Evolutionary conservation across 2,329 filamentous ascomycete genomes (phyloP), one percentile per base, ranked within the genome.

Genomic region (Dactylellina sp.): DNA sequence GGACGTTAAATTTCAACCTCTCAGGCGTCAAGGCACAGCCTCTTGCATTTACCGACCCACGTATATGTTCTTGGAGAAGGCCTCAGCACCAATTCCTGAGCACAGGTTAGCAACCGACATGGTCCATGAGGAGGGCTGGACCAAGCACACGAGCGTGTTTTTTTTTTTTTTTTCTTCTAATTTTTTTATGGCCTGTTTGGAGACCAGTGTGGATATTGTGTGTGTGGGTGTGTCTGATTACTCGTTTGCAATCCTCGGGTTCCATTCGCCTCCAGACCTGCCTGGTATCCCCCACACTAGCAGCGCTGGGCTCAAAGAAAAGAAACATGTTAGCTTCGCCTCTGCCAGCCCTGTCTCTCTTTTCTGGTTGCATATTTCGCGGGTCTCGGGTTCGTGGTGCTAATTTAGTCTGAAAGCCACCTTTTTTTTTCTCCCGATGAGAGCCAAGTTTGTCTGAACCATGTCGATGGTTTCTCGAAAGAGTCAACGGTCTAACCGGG

Each of bases 321-420:
- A n/a, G n/a, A n/a, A n/a, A n/a, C n/a, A n/a, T n/a, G n/a, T n/a
- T n/a, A n/a, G n/a, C n/a, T n/a, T n/a, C n/a, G n/a, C n/a, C n/a
- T n/a, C n/a, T n/a, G n/a, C n/a, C n/a, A n/a, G n/a, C n/a, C n/a
- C n/a, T 32, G 28, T 32, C 44, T 70, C 16, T 20, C 12, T 20
- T 40, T 39, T 16, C 11, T 46, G 52, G 39, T 47, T 32, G 53
- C 35, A 28, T 56, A 65, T 65, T 72, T 74, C 70, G 70, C 70
- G 70, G 70, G 70, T 66, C 70, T 74, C 70, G 70, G 70, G 70
- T 74, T 42, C 46, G 47, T 32, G 40, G 47, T 52, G 61, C 70
- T 66, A 66, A 56, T 55, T 65, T 65, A 60, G 60, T 53, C 18
- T 56, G 44, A 37, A 44, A 39, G 24, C 44, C 25, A 37, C n/a